Conservation (phyloP, 1,284 basidiomycete species). For the Flammula alnicola region DNA sequence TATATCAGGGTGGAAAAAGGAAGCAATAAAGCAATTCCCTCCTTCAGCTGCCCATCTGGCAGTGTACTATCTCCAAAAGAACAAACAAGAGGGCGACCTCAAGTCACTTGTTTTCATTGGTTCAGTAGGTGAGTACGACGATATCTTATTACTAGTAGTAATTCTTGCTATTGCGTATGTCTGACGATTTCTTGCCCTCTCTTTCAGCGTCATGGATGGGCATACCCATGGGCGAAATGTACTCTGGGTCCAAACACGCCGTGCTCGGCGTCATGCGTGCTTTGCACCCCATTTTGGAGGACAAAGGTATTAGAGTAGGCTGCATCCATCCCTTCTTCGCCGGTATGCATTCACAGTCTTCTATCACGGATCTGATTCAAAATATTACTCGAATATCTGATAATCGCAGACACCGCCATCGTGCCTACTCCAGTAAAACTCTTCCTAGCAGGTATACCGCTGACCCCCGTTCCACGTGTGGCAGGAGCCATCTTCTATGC, state of each 20-base stretch:
- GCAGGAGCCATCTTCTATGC: constrained; percentile 57
- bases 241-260: constrained; percentile 57
- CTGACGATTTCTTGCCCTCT: constrained; percentile 1
- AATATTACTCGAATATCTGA: neutral
- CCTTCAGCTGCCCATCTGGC: constrained; percentile 51
- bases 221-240: constrained; percentile 49
- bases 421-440: constrained; percentile 44
- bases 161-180: neutral
- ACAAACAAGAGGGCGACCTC: constrained; percentile 38
- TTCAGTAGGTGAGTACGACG: constrained; percentile 52
- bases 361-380: neutral
- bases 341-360: constrained; percentile 42
- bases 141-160: too few species aligned
- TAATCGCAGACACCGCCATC: constrained; percentile 49
- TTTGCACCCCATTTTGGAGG: constrained; percentile 39
- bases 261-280: constrained; percentile 60
- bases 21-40: too few species aligned
- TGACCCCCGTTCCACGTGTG: constrained; percentile 51
- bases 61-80: constrained; percentile 50
- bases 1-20: too few species aligned
- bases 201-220: constrained; percentile 53
- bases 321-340: constrained; percentile 60
- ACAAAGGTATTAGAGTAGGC: constrained; percentile 48
- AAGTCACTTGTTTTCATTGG: constrained; percentile 59
- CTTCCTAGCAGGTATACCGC: constrained; percentile 54